Evolutionary conservation across 1,139 yeast species (phyloP).

Genomic region (Pichia sp.): DNA sequence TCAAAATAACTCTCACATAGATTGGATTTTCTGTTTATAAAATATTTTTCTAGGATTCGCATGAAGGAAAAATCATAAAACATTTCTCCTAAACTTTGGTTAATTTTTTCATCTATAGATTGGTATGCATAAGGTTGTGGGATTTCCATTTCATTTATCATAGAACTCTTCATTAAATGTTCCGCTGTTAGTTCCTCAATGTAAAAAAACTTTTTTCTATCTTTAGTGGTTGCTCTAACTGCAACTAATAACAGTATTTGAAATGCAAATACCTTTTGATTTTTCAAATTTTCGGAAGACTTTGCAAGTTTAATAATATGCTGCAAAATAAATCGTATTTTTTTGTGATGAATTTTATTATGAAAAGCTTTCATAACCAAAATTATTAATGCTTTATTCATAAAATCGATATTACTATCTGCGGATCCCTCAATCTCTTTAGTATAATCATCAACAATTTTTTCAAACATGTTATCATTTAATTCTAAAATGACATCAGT

Average conservation of each 20-base stretch:
- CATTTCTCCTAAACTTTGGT: too few relatives aligned
- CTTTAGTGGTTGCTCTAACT: background rate
- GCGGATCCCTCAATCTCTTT: background rate
- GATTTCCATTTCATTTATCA: too few relatives aligned
- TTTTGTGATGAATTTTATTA: constrained; percentile 8
- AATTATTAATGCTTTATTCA: constrained; percentile 1
- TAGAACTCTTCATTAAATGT: too few relatives aligned
- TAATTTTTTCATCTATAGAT: too few relatives aligned
- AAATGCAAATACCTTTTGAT: background rate
- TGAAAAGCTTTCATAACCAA: background rate
- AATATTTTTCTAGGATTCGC: background rate
- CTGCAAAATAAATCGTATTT: background rate
- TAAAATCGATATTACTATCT: constrained; percentile 5
- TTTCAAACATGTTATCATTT: constrained; percentile 11
- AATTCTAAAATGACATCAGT: constrained; percentile 8
- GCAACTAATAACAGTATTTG: background rate
- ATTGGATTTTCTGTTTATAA: background rate
- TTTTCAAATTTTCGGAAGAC: constrained; percentile 4
- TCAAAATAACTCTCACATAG: background rate
- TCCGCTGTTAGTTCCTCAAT: too few relatives aligned
- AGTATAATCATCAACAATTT: constrained; percentile 13
- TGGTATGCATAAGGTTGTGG: too few relatives aligned
- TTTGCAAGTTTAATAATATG: background rate
- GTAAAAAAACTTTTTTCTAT: too few relatives aligned
- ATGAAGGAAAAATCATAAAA: background rate